Conservation (phyloP, 2,329 filamentous ascomycete species). For the Colletotrichum simmondsii region DNA sequence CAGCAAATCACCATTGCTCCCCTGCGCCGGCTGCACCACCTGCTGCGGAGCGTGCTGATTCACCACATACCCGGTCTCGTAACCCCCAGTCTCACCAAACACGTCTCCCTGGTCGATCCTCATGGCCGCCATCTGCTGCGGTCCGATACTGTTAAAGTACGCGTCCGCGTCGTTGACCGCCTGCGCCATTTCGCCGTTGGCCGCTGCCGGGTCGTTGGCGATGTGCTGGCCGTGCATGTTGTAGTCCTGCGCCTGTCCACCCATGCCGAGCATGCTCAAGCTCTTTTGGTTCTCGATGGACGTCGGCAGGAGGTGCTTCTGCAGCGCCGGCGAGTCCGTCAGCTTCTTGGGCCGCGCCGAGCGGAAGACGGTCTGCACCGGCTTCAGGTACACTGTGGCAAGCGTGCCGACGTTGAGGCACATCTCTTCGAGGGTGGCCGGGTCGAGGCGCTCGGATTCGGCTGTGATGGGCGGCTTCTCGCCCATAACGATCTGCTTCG, state of each 20-base stretch:
- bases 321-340: constrained; percentile 85
- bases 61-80: constrained; percentile 74
- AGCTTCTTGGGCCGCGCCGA: constrained; percentile 84
- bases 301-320: constrained; percentile 74
- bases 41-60: constrained; percentile 85
- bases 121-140: constrained; percentile 79
- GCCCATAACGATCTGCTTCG: constrained; percentile 93
- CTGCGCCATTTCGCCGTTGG: constrained; percentile 66
- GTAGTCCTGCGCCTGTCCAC: constrained; percentile 62
- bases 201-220: constrained; percentile 13
- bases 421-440: constrained; percentile 93
- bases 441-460: constrained; percentile 93
- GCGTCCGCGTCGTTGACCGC: constrained; percentile 88
- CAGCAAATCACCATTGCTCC: constrained; percentile 78
- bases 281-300: constrained; percentile 68
- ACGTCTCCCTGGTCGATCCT: constrained; percentile 73
- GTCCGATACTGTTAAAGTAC: constrained; percentile 86
- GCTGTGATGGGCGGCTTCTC: constrained; percentile 97
- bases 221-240: constrained; percentile 52
- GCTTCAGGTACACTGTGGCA: constrained; percentile 97
- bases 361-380: constrained; percentile 96
- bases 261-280: constrained; percentile 67
- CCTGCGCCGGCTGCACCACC: constrained; percentile 76
- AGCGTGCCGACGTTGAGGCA: constrained; percentile 96
- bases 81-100: constrained; percentile 69